Conservation (phyloP, 208 protist genomes). For the Trypanosoma theileri region DNA sequence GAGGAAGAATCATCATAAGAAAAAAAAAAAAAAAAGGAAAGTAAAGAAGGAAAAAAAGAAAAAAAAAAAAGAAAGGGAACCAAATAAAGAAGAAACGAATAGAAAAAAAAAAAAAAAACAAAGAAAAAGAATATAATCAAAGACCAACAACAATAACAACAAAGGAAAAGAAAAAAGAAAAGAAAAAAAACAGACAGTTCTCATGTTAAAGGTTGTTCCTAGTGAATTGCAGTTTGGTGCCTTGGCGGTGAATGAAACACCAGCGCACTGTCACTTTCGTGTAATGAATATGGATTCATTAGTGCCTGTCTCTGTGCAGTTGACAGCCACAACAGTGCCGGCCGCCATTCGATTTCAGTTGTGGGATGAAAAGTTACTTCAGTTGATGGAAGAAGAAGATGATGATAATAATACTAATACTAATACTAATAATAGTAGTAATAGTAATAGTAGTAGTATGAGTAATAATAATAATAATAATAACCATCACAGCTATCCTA, state of each 20-base stretch:
- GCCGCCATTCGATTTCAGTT: conserved; percentile 51
- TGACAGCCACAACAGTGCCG: conserved; percentile 32
- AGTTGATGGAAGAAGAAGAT: background rate
- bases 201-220: conserved; percentile 49
- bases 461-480: too few species aligned
- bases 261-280: conserved; percentile 46
- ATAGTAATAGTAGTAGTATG: too few species aligned
- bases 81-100: too few species aligned
- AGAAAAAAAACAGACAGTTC: background rate
- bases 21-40: background rate
- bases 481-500: too few species aligned
- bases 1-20: background rate
- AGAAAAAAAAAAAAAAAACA: background rate
- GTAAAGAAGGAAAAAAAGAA: background rate
- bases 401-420: background rate
- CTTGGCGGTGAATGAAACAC: conserved; percentile 69
- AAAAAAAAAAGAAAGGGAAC: background rate
- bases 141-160: background rate
- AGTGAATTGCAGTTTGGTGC: conserved; percentile 52
- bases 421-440: background rate
- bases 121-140: background rate
- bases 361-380: conserved; percentile 39
- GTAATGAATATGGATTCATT: conserved; percentile 42
- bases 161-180: background rate
- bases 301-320: conserved; percentile 34